These are phyloP conservation scores for Bipolaris gigantea DNA, from an alignment of 2,329 filamentous ascomycete species.

Conservation along the genomic window DNA sequence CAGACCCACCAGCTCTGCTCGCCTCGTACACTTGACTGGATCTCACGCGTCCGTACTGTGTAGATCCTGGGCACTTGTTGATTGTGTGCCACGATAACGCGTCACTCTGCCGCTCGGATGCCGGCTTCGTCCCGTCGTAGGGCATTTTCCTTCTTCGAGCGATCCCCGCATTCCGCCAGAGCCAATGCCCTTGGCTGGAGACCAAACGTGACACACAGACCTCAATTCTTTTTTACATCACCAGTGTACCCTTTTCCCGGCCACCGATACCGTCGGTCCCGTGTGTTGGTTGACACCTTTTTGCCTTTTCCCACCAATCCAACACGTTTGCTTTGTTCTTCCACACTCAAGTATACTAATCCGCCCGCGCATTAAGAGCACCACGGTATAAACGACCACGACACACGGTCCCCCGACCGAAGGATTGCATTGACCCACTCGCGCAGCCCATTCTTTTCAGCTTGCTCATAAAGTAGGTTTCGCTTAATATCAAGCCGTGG, in stretches of 20 bases:
- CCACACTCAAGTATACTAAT: no score
- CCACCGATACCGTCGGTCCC: not conserved
- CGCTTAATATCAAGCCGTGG: no score
- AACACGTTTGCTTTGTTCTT: not conserved
- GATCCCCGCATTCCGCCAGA: slow-evolving; percentile 11
- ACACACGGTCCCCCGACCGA: no score
- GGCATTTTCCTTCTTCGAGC: slow-evolving; percentile 13
- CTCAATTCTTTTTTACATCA: not conserved
- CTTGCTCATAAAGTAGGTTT: no score
- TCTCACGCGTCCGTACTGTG: not conserved
- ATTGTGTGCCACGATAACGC: slow-evolving; percentile 4
- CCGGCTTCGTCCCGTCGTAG: slow-evolving; percentile 6
- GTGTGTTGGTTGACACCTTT: not conserved
- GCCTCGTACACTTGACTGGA: not conserved
- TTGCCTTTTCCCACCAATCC: not conserved
- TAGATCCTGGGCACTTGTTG: not conserved
- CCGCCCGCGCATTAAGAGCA: no score
- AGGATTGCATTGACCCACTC: no score
- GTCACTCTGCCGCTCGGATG: slow-evolving; percentile 10
- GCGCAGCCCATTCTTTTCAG: no score
- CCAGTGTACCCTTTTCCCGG: not conserved
- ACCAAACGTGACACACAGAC: not conserved
- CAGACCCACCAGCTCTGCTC: not conserved
- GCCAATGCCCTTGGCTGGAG: not conserved
- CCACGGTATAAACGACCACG: no score